Conservation (phyloP, 352 stramenopile genomes). For the Peronosclerospora sorghi region DNA sequence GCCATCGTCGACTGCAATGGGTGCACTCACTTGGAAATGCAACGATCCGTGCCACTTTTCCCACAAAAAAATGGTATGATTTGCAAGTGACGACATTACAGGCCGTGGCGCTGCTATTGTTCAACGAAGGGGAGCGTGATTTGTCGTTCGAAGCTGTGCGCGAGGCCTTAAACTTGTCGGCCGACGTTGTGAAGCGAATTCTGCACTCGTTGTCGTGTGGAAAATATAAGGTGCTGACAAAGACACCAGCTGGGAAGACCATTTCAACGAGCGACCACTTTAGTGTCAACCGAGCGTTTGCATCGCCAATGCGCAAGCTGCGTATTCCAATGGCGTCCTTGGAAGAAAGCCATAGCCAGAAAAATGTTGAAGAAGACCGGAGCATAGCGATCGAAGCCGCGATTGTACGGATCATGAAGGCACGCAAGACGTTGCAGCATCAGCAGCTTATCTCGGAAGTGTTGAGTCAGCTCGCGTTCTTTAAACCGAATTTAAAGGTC, state of each 20-base stretch:
- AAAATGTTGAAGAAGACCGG: slow-evolving; percentile 94
- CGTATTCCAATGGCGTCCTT: slow-evolving; percentile 98
- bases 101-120: slow-evolving; percentile 91
- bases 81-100: slow-evolving; percentile 97
- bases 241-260: slow-evolving; percentile 89
- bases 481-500: slow-evolving; percentile 95
- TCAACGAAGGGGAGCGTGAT: slow-evolving; percentile 85
- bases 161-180: slow-evolving; percentile 90
- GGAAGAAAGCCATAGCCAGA: slow-evolving; percentile 96
- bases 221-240: slow-evolving; percentile 97
- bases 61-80: slow-evolving; percentile 92
- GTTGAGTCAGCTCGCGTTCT: slow-evolving; percentile 95
- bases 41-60: slow-evolving; percentile 77
- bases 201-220: slow-evolving; percentile 97
- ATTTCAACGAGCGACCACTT: slow-evolving; percentile 94
- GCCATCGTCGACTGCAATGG: slow-evolving; percentile 94
- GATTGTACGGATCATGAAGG: slow-evolving; percentile 99
- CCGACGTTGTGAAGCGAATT: slow-evolving; percentile 94
- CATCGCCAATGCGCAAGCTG: slow-evolving; percentile 94
- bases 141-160: slow-evolving; percentile 87
- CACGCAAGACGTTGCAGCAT: slow-evolving; percentile 93
- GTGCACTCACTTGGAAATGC: slow-evolving; percentile 94
- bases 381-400: slow-evolving; percentile 98
- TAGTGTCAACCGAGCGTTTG: slow-evolving; percentile 90
- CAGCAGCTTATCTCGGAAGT: slow-evolving; percentile 98